Conservation (phyloP, 352 stramenopile species). For the Plasmopara viticola region DNA sequence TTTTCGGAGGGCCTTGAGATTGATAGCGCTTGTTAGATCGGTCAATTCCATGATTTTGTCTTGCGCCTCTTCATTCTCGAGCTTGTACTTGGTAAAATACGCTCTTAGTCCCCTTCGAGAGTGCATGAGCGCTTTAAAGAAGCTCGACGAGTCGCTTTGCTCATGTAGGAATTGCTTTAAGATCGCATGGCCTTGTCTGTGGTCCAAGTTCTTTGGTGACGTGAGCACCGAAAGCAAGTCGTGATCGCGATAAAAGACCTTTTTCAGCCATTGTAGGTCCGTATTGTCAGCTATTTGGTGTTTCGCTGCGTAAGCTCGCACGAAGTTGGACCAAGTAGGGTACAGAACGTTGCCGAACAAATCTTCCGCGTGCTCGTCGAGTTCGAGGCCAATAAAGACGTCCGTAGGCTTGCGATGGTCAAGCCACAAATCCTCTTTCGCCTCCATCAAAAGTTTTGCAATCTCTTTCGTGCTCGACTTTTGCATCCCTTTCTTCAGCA, state of each 20-base stretch:
- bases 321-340: neutral
- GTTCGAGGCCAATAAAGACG: neutral
- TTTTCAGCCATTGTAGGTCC: neutral
- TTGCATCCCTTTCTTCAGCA: neutral
- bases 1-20: neutral
- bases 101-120: neutral
- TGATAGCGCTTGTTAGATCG: neutral
- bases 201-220: neutral
- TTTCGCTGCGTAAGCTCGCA: neutral
- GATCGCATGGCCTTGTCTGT: neutral
- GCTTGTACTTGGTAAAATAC: neutral
- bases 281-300: neutral
- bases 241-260: neutral
- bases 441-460: neutral
- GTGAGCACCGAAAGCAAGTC: neutral
- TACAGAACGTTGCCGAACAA: neutral
- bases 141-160: neutral
- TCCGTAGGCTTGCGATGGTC: neutral
- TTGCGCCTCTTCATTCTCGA: neutral
- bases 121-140: neutral
- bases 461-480: neutral
- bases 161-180: neutral
- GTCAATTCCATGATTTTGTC: neutral
- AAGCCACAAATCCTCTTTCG: neutral
- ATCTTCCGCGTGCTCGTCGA: neutral